Evolutionary conservation across 768 basidiomycete species (phyloP).

Genomic region (Macrolepiota fuliginosa): DNA sequence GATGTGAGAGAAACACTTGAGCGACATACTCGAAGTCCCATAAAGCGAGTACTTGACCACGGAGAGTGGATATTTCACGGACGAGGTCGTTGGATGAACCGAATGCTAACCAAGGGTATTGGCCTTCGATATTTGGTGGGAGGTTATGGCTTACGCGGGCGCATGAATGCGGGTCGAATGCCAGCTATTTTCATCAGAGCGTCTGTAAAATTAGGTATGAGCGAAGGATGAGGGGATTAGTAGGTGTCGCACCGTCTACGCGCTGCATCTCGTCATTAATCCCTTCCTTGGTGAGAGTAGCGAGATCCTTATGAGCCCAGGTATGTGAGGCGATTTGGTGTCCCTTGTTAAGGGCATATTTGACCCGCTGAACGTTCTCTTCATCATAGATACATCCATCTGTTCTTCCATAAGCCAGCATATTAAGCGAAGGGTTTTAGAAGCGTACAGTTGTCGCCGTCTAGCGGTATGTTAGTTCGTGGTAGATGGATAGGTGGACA

Average conservation of each 20-base stretch:
- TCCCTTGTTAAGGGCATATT: constrained; percentile 32
- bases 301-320: constrained; percentile 34
- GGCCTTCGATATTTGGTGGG: not conserved
- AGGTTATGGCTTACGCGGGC: constrained; percentile 30
- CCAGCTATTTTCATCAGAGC: constrained; percentile 36
- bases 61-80: constrained; percentile 21
- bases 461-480: constrained; percentile 8
- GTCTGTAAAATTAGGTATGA: constrained; percentile 22
- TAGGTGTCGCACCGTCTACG: constrained; percentile 21
- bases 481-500: no score
- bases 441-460: constrained; percentile 25
- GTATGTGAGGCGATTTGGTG: constrained; percentile 42
- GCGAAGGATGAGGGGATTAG: not conserved
- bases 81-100: constrained; percentile 39
- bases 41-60: constrained; percentile 28
- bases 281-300: constrained; percentile 26
- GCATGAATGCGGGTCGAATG: constrained; percentile 36
- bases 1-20: not conserved
- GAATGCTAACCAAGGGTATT: constrained; percentile 24
- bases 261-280: constrained; percentile 26
- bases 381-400: constrained; percentile 31
- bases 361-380: constrained; percentile 23
- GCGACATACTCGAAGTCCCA: constrained; percentile 37
- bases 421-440: not conserved
- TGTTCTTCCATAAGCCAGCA: not conserved